Evolutionary conservation across 1,284 basidiomycete genomes (phyloP).

Genomic region (Apiotrichum mycotoxinovorans): DNA sequence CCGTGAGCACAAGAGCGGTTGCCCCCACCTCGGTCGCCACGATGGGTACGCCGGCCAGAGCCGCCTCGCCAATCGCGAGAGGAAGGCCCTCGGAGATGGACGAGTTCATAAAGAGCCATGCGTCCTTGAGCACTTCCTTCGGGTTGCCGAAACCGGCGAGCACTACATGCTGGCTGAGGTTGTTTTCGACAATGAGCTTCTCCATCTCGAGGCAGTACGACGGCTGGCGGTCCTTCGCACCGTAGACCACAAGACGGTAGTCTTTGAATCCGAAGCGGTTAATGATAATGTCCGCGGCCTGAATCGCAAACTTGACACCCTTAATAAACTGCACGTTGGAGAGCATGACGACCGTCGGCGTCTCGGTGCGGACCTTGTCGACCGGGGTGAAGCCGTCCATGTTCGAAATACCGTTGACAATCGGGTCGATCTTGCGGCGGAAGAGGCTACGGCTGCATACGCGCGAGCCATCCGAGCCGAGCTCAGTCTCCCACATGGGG

Average conservation of each 20-base stretch:
- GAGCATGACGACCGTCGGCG: slow-evolving; percentile 17
- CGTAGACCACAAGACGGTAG: slow-evolving; percentile 16
- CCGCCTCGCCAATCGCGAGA: slow-evolving; percentile 15
- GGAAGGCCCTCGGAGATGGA: slow-evolving; percentile 17
- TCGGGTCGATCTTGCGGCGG: slow-evolving; percentile 17
- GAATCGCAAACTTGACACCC: slow-evolving; percentile 17
- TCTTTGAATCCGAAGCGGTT: slow-evolving; percentile 18
- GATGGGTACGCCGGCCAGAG: slow-evolving; percentile 15
- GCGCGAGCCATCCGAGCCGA: slow-evolving; percentile 10
- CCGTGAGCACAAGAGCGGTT: slow-evolving; percentile 14
- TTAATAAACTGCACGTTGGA: slow-evolving; percentile 20
- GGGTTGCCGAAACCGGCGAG: slow-evolving; percentile 16
- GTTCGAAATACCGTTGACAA: slow-evolving; percentile 18
- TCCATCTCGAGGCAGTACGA: slow-evolving; percentile 17
- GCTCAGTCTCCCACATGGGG: slow-evolving; percentile 16
- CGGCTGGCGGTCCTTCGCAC: slow-evolving; percentile 17
- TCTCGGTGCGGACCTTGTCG: slow-evolving; percentile 11
- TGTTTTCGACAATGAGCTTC: slow-evolving; percentile 15
- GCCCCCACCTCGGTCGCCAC: slow-evolving; percentile 20
- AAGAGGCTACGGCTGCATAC: slow-evolving; percentile 11
- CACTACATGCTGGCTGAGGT: slow-evolving; percentile 8
- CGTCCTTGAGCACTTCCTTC: slow-evolving; percentile 16
- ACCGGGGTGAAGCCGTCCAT: slow-evolving; percentile 16
- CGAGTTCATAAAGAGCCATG: slow-evolving; percentile 18
- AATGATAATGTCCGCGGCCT: slow-evolving; percentile 18